These are phyloP conservation scores for Diaporthe amygdali DNA, from an alignment of 2,329 filamentous ascomycete genomes.

Conservation along the genomic window DNA sequence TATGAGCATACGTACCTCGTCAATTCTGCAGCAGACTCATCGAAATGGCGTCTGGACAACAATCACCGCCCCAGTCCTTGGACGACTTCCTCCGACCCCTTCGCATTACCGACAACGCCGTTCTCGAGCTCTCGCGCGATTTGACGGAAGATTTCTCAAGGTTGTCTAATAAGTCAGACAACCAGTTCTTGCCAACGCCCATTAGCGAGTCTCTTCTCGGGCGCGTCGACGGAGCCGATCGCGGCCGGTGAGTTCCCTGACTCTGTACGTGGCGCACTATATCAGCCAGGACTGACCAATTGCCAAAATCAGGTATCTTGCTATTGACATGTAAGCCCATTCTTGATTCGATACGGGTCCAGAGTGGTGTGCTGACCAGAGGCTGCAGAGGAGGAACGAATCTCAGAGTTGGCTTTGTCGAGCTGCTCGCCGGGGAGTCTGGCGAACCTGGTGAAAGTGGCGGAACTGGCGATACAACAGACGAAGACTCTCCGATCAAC, in stretches of 20 bases:
- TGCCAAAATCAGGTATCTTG: constrained; percentile 54
- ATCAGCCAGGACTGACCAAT: neutral
- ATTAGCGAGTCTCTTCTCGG: constrained; percentile 64
- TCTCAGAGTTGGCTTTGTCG: constrained; percentile 70
- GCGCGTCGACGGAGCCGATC: constrained; percentile 46
- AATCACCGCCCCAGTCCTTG: constrained; percentile 30
- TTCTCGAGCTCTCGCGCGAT: constrained; percentile 51
- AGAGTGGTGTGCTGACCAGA: constrained; percentile 23
- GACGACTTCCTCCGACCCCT: constrained; percentile 58
- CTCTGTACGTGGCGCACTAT: neutral
- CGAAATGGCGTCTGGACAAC: constrained; percentile 21
- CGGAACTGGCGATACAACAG: neutral
- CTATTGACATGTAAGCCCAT: constrained; percentile 67
- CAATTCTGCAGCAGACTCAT: neutral
- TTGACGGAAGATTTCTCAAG: constrained; percentile 53
- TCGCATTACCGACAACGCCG: constrained; percentile 49
- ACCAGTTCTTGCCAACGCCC: constrained; percentile 66
- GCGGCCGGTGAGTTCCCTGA: constrained; percentile 51
- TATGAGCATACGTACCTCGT: constrained; percentile 2
- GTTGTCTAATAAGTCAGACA: constrained; percentile 56
- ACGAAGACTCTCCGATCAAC: constrained; percentile 1
- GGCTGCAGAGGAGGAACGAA: constrained; percentile 68
- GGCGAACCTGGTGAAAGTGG: neutral
- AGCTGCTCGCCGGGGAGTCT: constrained; percentile 52
- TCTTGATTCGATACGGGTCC: constrained; percentile 32